Percentiles rank a stretch among this genome's conserved stretches.
Evolutionary conservation across 2,329 filamentous ascomycete species (phyloP).

Genomic region (Aspergillus sp.): DNA sequence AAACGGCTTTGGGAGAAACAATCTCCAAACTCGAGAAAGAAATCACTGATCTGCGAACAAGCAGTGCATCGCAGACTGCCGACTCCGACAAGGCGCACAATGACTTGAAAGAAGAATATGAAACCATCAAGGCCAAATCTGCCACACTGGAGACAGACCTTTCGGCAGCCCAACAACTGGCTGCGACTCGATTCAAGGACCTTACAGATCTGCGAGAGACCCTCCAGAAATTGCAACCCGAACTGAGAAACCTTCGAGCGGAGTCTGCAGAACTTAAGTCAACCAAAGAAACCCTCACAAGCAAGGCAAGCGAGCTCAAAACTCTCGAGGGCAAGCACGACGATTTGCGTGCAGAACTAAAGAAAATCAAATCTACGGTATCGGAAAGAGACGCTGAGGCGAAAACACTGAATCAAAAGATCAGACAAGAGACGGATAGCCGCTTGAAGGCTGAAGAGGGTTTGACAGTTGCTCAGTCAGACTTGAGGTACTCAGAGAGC

Average conservation of each 20-base stretch:
- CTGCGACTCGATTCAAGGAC: constrained; percentile 83
- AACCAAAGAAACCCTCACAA: constrained; percentile 68
- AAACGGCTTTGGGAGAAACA: constrained; percentile 57
- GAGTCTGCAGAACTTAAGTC: constrained; percentile 72
- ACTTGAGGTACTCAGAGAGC: constrained; percentile 70
- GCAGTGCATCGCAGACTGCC: constrained; percentile 40
- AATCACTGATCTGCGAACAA: constrained; percentile 52
- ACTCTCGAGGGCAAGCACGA: constrained; percentile 77
- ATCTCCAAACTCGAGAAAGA: constrained; percentile 69
- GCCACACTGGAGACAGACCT: constrained; percentile 74
- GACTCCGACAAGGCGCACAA: constrained; percentile 48
- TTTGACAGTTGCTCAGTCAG: constrained; percentile 66
- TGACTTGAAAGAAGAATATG: constrained; percentile 59
- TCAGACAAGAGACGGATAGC: constrained; percentile 67
- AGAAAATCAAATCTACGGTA: constrained; percentile 63
- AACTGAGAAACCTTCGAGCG: constrained; percentile 71
- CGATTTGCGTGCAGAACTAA: constrained; percentile 71
- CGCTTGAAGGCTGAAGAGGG: constrained; percentile 75
- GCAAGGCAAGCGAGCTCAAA: constrained; percentile 60
- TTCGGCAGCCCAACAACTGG: constrained; percentile 77
- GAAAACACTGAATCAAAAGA: constrained; percentile 70
- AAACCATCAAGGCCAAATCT: constrained; percentile 67
- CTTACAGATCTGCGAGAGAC: constrained; percentile 74
- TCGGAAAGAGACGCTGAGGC: constrained; percentile 74
- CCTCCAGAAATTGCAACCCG: constrained; percentile 78